Evolutionary conservation across 306 rosid genomes (phyloP).

Genomic region (Sicyos baderoa): DNA sequence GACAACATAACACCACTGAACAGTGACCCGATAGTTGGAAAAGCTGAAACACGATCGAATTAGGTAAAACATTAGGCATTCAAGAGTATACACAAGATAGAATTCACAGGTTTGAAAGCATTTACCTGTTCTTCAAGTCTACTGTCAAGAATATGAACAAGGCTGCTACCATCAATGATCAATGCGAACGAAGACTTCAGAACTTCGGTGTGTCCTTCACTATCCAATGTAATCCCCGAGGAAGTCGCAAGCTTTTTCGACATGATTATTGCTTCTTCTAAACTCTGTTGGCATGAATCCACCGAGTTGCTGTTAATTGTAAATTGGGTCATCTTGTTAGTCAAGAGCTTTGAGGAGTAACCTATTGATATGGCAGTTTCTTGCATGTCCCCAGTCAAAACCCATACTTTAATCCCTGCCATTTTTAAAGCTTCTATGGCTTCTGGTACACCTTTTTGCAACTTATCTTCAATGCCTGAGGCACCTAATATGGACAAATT

Average conservation of each 20-base stretch:
- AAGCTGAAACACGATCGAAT: slow-evolving; percentile 36
- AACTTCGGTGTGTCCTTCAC: slow-evolving; percentile 33
- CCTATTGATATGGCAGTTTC: slow-evolving; percentile 95
- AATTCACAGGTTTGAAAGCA: slow-evolving; percentile 18
- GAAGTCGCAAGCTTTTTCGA: slow-evolving; percentile 30
- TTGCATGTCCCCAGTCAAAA: slow-evolving; percentile 94
- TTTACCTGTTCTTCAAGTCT: slow-evolving; percentile 70
- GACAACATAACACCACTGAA: slow-evolving; percentile 90
- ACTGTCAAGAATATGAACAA: slow-evolving; percentile 75
- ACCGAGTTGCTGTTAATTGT: slow-evolving; percentile 56
- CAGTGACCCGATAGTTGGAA: slow-evolving; percentile 63
- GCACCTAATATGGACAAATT: slow-evolving; percentile 66
- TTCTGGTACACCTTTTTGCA: slow-evolving; percentile 90
- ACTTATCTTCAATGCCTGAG: slow-evolving; percentile 86
- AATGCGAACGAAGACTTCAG: slow-evolving; percentile 42
- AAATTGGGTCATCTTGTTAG: slow-evolving; percentile 69
- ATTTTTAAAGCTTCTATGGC: slow-evolving; percentile 72
- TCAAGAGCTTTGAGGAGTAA: slow-evolving; percentile 80
- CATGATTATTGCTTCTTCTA: slow-evolving; percentile 56
- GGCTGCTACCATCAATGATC: slow-evolving; percentile 91
- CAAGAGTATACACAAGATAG: slow-evolving; percentile 4
- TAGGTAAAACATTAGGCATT: background rate
- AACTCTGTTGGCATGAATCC: slow-evolving; percentile 59
- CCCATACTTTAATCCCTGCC: slow-evolving; percentile 89
- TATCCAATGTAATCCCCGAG: slow-evolving; percentile 26